Evolutionary conservation across 176 grass and related monocot species (phyloP), one percentile per base, ranked within the genome.

Genomic region (Aegilops longissima): DNA sequence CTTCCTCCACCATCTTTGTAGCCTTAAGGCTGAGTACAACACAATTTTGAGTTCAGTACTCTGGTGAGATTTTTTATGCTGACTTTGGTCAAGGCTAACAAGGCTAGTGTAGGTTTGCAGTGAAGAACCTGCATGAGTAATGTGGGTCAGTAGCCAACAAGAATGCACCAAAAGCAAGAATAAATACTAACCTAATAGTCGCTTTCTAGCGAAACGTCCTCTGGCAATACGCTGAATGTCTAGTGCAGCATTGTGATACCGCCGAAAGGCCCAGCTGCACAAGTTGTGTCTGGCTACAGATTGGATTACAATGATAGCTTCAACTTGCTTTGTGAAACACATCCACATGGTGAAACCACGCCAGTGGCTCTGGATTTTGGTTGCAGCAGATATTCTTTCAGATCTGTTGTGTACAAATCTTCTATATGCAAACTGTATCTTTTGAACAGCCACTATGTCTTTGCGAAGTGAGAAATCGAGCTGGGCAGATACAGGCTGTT

Each of bases 1-100:
- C 75, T 85, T 84, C 33, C 76, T 94, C 90, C 93, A 92, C 87
- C 87, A 90, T 86, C 52, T 88, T 58, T 94, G 90, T 65, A 94
- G 47, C 73, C 24, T 90, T 65, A 92, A 29, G 42, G 85, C 38
- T 80, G 87, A 89, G 66, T 25, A 27, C 47, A 90, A 6, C 71
- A 94, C 82, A 85, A 92, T 80, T 62, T 88, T 88, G 33, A 92
- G 80, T 70, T 94, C 67, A 24, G 34, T 14, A 82, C 87, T 84
- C 69, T 65, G 83, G 34, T 75, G 51, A 18, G 58, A 82, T 59
- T 30, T 80, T 42, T 58, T 85, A 24, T 73, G 76, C 27, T 85
- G 30, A 23, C 33, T 65, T 74, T 18, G 54, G 63, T 56, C 34
- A 69, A 88, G 23, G 79, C 69, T 61, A 78, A 67, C 64, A 85